These are phyloP conservation scores for Schizopora paradoxa DNA, from an alignment of 1,284 basidiomycete genomes.

Conservation along the genomic window DNA sequence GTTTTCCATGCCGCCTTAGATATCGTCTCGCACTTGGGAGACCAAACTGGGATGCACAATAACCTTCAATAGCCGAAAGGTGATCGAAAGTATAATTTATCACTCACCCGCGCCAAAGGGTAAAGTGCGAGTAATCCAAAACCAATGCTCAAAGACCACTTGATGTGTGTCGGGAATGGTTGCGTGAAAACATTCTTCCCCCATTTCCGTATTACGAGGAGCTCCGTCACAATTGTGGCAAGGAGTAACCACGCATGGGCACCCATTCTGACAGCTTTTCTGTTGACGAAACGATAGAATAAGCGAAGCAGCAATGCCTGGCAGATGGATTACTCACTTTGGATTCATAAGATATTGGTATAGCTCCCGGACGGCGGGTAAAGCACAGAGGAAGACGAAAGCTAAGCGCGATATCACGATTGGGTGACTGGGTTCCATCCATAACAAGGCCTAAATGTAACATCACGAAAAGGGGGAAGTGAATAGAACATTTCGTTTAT, in stretches of 20 bases:
- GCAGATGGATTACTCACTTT: slow-evolving; percentile 42
- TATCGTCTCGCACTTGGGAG: slow-evolving; percentile 33
- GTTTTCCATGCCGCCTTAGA: slow-evolving; percentile 24
- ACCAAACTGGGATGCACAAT: slow-evolving; percentile 29
- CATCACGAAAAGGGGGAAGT: not conserved
- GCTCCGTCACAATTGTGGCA: slow-evolving; percentile 74
- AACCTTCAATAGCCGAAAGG: slow-evolving; percentile 3
- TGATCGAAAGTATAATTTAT: slow-evolving; percentile 8
- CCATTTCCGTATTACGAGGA: slow-evolving; percentile 74
- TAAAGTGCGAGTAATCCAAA: slow-evolving; percentile 56
- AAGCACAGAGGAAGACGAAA: slow-evolving; percentile 73
- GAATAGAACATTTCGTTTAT: not conserved
- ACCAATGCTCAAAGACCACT: slow-evolving; percentile 59
- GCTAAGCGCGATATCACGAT: slow-evolving; percentile 70
- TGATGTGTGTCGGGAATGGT: slow-evolving; percentile 58
- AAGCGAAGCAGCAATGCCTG: slow-evolving; percentile 13
- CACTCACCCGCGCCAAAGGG: slow-evolving; percentile 55
- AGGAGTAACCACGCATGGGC: slow-evolving; percentile 81
- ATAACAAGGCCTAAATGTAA: slow-evolving; percentile 49
- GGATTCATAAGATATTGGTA: slow-evolving; percentile 77
- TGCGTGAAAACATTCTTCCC: slow-evolving; percentile 62
- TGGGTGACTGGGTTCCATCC: slow-evolving; percentile 86
- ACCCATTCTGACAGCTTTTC: slow-evolving; percentile 77
- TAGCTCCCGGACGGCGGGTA: slow-evolving; percentile 75
- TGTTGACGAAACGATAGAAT: slow-evolving; percentile 27